Percentiles rank a stretch among this genome's conserved stretches.
These are phyloP conservation scores for Capsicum pubescens DNA, from an alignment of 257 asterid genomes.

Conservation along the genomic window DNA sequence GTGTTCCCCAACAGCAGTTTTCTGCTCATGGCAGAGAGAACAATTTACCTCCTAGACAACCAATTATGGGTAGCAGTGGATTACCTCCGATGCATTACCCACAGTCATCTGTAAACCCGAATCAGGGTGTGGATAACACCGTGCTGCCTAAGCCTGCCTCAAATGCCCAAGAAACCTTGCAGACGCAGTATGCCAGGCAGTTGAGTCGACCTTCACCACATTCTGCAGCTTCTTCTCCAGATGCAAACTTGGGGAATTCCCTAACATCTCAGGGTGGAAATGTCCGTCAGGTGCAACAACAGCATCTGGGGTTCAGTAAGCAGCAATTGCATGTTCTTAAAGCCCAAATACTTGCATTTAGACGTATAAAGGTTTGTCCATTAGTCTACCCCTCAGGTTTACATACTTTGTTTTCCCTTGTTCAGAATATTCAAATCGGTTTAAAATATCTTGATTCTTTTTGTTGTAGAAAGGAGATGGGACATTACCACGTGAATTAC, in stretches of 20 bases:
- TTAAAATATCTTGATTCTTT: conserved; percentile 33
- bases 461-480: conserved; percentile 86
- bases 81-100: conserved; percentile 59
- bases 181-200: conserved; percentile 62
- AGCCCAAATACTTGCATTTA: conserved; percentile 98
- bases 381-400: conserved; percentile 29
- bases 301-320: conserved; percentile 75
- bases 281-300: conserved; percentile 52
- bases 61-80: conserved; percentile 59
- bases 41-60: conserved; percentile 80
- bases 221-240: conserved; percentile 62
- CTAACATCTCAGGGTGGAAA: conserved; percentile 62
- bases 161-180: conserved; percentile 59
- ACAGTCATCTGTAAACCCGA: conserved; percentile 57
- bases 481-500: conserved; percentile 86
- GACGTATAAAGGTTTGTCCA: conserved; percentile 88
- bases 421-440: conserved; percentile 27
- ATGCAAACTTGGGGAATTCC: conserved; percentile 62
- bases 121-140: conserved; percentile 70
- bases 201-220: conserved; percentile 64
- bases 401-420: conserved; percentile 29
- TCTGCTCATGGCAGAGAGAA: conserved; percentile 68
- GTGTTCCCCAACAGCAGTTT: conserved; percentile 62
- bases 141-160: conserved; percentile 52
- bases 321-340: conserved; percentile 96